Base-by-base conservation (phyloP, 108 stramenopile genomes). In the Nitzschia sp. region DNA sequence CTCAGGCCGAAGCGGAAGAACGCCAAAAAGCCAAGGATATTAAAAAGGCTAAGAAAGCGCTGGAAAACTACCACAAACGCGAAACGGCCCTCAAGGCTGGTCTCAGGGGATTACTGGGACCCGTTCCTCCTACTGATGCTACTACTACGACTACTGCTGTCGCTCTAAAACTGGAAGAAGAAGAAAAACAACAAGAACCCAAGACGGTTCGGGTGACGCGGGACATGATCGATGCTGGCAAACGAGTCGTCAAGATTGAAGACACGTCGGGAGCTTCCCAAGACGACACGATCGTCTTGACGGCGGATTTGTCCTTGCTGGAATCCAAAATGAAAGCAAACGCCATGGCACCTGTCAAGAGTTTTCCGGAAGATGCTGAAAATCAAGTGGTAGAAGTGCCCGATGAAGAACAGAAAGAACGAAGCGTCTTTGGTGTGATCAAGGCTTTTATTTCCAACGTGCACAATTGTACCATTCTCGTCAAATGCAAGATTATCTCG, bases 401-500 rank as follows among this genome's bases (percentile, higher is more conserved):
- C 0, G 58, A 41, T 1, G 45, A 61, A 5, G 46, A 45, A 19
- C 58, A 68, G 13, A 64, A 81, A 38, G 16, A 46, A 8, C 71
- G 81, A 13, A 74, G 45, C 3, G 61, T 81, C 30, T 76, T 48
- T 59, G 93, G 93, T 22, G 59, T 90, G 58, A 88, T 91, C 75
- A 94, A 94, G 73, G 57, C 78, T 8, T 80, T 80, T 56, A 45
- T 94, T n/a, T 68, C 67, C 46, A 89, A 94, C 70, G 69, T 94
- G 1, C 78, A 89, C 61, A 71, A 89, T 45, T 91, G 90, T 63
- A 93, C 94, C 8, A 72, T 95, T 22, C 52, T 86, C 36, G 64
- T 93, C 72, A 81, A 84, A 53, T 88, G 86, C 78, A 93, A 95
- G 74, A 71, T 95, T 44, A 91, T 95, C 73, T 91, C 94, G 46